Conservation (phyloP, 441 rosid species). For the Macaranga tanarius region DNA sequence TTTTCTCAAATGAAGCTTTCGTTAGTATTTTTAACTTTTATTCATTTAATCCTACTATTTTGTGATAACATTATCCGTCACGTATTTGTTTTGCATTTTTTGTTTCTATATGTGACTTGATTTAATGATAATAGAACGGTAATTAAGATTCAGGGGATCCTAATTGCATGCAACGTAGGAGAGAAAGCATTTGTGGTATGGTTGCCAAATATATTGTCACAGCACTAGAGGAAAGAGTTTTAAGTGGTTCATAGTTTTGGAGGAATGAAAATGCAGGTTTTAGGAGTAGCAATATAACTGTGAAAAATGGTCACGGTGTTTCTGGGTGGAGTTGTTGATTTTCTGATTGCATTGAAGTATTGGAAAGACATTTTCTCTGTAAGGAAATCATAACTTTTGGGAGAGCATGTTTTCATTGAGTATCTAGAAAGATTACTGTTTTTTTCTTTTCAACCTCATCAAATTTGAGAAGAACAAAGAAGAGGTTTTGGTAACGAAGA, state of each 20-base stretch:
- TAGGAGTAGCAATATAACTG: neutral
- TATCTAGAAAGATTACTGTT: neutral
- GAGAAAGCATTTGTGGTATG: neutral
- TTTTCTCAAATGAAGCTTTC: neutral
- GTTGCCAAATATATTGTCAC: neutral
- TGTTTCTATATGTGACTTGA: neutral
- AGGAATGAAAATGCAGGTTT: neutral
- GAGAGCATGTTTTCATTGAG: neutral
- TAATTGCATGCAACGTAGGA: neutral
- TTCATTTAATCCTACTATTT: neutral
- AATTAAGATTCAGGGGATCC: neutral
- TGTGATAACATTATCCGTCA: neutral
- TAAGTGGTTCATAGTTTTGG: neutral
- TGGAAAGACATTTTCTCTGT: neutral
- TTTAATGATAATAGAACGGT: neutral
- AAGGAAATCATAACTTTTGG: neutral
- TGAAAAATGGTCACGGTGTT: conserved; percentile 1
- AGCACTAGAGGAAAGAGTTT: neutral
- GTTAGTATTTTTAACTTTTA: neutral
- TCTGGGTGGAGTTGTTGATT: neutral
- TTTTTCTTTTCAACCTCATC: neutral
- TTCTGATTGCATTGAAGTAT: neutral
- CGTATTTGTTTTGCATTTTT: neutral
- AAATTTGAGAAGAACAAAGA: neutral
- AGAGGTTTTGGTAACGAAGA: neutral